phyloP scores from a whole-genome alignment of 2,329 filamentous ascomycete genomes.

The Zymoseptoria brevis region DNA sequence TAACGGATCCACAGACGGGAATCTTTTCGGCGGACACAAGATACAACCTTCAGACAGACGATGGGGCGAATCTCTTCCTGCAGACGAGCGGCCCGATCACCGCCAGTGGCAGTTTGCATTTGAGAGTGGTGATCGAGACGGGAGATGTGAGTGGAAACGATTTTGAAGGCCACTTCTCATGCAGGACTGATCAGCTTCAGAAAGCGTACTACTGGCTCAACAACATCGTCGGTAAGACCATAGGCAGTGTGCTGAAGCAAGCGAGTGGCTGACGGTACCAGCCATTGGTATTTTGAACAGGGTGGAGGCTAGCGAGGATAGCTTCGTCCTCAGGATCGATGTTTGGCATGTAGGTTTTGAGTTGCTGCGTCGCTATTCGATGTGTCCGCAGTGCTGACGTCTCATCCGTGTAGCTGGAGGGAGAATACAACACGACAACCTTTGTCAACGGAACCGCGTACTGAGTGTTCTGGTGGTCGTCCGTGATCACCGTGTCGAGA shows the following conservation, averaged over 20 bases:
- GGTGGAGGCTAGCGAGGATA: constrained; percentile 9
- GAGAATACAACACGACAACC: constrained; percentile 11
- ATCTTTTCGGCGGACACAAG: constrained; percentile 30
- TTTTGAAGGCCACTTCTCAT: not conserved
- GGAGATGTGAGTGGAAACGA: constrained; percentile 19
- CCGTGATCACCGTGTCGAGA: not conserved
- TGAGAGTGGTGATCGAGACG: constrained; percentile 31
- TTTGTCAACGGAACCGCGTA: constrained; percentile 16
- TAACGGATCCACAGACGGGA: constrained; percentile 24
- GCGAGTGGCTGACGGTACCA: not conserved
- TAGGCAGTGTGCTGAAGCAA: not conserved
- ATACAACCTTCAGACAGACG: constrained; percentile 32
- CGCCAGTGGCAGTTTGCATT: constrained; percentile 24
- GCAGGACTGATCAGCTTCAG: not conserved
- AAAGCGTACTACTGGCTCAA: constrained; percentile 31
- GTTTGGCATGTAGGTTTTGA: constrained; percentile 23
- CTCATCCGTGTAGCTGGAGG: constrained; percentile 7
- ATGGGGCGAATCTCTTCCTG: constrained; percentile 30
- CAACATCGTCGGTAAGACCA: constrained; percentile 23
- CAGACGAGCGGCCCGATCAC: constrained; percentile 27
- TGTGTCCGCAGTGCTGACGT: not conserved
- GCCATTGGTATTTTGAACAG: constrained; percentile 15
- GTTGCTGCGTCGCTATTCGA: not conserved
- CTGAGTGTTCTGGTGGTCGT: constrained; percentile 6
- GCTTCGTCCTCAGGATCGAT: constrained; percentile 19